Conservation (phyloP, 2,329 filamentous ascomycete genomes). For the Penicillium sp. region DNA sequence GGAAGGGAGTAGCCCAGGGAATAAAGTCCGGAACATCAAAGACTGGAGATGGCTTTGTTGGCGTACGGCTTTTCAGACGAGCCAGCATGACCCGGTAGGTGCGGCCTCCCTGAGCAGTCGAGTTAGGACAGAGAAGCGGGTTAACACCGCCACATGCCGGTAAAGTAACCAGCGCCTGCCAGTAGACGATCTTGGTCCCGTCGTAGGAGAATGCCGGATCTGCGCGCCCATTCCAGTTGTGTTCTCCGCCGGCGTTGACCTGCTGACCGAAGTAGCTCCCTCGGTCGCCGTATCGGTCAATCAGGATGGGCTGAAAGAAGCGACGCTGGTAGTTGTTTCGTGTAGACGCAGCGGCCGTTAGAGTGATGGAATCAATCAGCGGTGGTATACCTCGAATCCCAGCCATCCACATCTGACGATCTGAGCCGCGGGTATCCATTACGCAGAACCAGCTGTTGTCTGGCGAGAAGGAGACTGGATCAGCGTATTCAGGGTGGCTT, state of each 20-base stretch:
- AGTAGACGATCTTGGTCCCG: slow-evolving; percentile 51
- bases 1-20: slow-evolving; percentile 25
- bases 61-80: slow-evolving; percentile 38
- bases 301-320: slow-evolving; percentile 54
- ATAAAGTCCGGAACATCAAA: slow-evolving; percentile 29
- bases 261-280: slow-evolving; percentile 51
- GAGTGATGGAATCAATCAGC: not conserved
- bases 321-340: slow-evolving; percentile 3
- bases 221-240: slow-evolving; percentile 55
- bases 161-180: slow-evolving; percentile 43
- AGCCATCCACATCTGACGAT: slow-evolving; percentile 24
- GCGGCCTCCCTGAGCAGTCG: slow-evolving; percentile 45
- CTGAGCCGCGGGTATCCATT: slow-evolving; percentile 22
- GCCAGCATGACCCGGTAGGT: slow-evolving; percentile 52
- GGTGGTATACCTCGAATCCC: slow-evolving; percentile 14
- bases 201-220: slow-evolving; percentile 46
- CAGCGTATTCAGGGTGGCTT: slow-evolving; percentile 23
- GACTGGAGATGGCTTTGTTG: slow-evolving; percentile 27
- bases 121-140: slow-evolving; percentile 47
- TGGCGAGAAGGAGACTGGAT: slow-evolving; percentile 19
- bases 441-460: slow-evolving; percentile 22
- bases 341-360: not conserved
- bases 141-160: slow-evolving; percentile 53
- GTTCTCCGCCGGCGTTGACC: slow-evolving; percentile 49
- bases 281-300: slow-evolving; percentile 53